Percentiles rank a stretch among this genome's conserved stretches.
Conservation (phyloP, 495 filamentous ascomycete species). For the Cercophora scortea region DNA sequence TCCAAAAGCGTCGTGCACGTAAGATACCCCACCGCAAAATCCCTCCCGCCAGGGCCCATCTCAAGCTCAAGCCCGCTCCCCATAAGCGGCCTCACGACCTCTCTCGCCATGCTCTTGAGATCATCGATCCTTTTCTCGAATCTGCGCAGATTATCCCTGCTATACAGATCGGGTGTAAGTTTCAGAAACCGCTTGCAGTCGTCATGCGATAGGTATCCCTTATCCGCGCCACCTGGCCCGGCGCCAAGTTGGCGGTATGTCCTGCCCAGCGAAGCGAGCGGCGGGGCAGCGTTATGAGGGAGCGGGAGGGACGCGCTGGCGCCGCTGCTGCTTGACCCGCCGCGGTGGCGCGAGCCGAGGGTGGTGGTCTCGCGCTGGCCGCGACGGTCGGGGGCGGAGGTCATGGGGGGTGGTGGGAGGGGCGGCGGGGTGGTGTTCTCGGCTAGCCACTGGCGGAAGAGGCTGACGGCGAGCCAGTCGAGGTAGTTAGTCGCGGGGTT, state of each 20-base stretch:
- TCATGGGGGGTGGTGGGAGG: constrained; percentile 20
- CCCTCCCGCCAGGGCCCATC: constrained; percentile 16
- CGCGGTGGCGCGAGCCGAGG: constrained; percentile 11
- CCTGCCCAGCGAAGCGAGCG: constrained; percentile 50
- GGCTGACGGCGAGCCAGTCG: constrained; percentile 76
- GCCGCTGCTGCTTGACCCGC: constrained; percentile 24
- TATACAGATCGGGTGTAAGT: constrained; percentile 59
- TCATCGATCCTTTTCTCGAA: constrained; percentile 86
- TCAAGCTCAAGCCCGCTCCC: constrained; percentile 75
- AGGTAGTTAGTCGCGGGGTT: constrained; percentile 68
- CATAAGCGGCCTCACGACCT: constrained; percentile 81
- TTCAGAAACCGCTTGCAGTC: constrained; percentile 86
- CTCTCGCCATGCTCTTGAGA: constrained; percentile 71
- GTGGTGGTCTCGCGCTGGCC: constrained; percentile 8
- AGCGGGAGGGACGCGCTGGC: constrained; percentile 23
- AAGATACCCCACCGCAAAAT: constrained; percentile 53
- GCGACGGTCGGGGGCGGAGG: constrained; percentile 26
- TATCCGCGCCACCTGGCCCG: constrained; percentile 39
- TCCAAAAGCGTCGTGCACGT: constrained; percentile 74
- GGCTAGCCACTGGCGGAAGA: constrained; percentile 86
- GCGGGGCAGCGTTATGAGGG: constrained; percentile 6
- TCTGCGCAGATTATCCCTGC: constrained; percentile 64
- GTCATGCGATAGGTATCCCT: constrained; percentile 69
- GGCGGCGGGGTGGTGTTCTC: constrained; percentile 69
- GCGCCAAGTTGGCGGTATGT: constrained; percentile 59